These are phyloP conservation scores for Populus tomentosa DNA, from an alignment of 441 rosid genomes.

Conservation along the genomic window DNA sequence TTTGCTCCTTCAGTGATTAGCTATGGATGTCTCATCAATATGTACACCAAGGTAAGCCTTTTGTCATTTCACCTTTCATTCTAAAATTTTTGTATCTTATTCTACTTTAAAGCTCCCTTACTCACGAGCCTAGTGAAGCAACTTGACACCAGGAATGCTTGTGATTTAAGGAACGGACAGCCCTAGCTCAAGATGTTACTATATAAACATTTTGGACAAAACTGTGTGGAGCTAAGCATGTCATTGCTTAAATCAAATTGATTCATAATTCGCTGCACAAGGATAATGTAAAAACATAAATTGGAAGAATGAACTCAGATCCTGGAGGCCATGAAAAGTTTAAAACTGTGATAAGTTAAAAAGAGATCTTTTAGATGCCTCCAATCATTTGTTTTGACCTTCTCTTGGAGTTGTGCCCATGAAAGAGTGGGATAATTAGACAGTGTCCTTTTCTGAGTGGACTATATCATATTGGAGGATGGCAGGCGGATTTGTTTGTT, in stretches of 20 bases:
- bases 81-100: not conserved
- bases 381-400: not conserved
- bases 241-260: not conserved
- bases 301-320: not conserved
- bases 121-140: not conserved
- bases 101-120: not conserved
- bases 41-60: slow-evolving; percentile 61
- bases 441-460: not conserved
- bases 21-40: slow-evolving; percentile 88
- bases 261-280: not conserved
- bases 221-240: not conserved
- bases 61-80: not conserved
- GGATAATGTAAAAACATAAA: not conserved
- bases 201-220: not conserved
- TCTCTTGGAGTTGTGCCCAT: not conserved
- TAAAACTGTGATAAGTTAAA: not conserved
- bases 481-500: not conserved
- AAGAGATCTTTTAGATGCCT: not conserved
- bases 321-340: not conserved
- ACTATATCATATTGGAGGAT: not conserved
- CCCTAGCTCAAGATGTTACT: not conserved
- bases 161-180: not conserved
- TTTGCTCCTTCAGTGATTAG: slow-evolving; percentile 79
- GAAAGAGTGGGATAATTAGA: not conserved
- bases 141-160: not conserved